A percentile compares a stretch with the other conserved stretches of the same genome.
Conservation (phyloP, 805 yeast genomes). For the Teunomyces gatunensis region DNA sequence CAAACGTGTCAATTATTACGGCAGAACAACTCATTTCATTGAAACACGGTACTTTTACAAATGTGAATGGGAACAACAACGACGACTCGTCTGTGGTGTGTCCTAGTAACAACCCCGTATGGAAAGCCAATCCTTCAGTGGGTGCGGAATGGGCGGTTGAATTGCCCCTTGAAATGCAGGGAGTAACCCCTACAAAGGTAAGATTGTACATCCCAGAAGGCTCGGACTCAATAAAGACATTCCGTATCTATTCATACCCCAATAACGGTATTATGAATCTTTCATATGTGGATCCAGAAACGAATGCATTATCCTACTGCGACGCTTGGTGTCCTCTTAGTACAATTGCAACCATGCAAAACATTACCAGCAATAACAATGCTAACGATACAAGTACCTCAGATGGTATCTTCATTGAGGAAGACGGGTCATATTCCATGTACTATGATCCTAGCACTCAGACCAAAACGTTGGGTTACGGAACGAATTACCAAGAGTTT, state of each 20-base stretch:
- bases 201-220: conserved; percentile 63
- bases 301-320: conserved; percentile 59
- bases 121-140: conserved; percentile 49
- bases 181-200: conserved; percentile 65
- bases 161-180: conserved; percentile 49
- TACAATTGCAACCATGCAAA: conserved; percentile 33
- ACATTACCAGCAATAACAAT: conserved; percentile 20
- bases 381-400: conserved; percentile 20
- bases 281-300: conserved; percentile 73
- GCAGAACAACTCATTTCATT: conserved; percentile 64
- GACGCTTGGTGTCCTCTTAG: conserved; percentile 88
- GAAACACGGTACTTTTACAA: conserved; percentile 51
- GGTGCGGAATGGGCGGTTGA: conserved; percentile 67
- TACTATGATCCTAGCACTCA: conserved; percentile 34
- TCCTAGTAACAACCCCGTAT: conserved; percentile 49
- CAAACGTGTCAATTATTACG: conserved; percentile 40
- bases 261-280: conserved; percentile 88
- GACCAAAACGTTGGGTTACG: conserved; percentile 41
- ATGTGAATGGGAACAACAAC: conserved; percentile 41
- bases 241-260: conserved; percentile 75
- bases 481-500: conserved; percentile 70
- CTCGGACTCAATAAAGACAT: conserved; percentile 53
- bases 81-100: conserved; percentile 45
- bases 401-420: conserved; percentile 25
- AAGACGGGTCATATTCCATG: conserved; percentile 33